phyloP scores from a whole-genome alignment of 1,284 basidiomycete species.

The Leccinum pseudoinsigne region DNA sequence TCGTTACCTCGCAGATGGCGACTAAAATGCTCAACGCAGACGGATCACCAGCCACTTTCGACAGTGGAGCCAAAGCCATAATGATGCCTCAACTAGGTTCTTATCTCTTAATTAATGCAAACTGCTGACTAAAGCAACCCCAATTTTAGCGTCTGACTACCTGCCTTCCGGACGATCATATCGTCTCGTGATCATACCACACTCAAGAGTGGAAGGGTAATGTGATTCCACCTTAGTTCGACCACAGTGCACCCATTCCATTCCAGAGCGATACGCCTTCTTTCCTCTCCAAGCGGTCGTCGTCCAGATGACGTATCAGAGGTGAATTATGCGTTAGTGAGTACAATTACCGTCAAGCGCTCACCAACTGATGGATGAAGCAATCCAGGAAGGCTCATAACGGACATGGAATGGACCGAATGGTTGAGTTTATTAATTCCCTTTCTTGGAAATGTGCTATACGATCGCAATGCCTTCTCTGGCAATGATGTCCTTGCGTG shows the following conservation, averaged over 20 bases:
- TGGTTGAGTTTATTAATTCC: background rate
- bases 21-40: constrained; percentile 64
- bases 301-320: constrained; percentile 13
- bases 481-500: constrained; percentile 44
- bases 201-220: constrained; percentile 32
- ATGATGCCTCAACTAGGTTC: constrained; percentile 65
- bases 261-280: constrained; percentile 31
- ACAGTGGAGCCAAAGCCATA: constrained; percentile 58
- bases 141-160: constrained; percentile 33
- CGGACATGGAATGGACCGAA: constrained; percentile 17
- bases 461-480: constrained; percentile 13
- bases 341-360: constrained; percentile 29
- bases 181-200: constrained; percentile 31
- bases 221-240: constrained; percentile 21
- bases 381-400: constrained; percentile 22
- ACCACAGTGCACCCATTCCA: constrained; percentile 14
- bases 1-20: constrained; percentile 66
- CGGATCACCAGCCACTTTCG: constrained; percentile 61
- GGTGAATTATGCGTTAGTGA: constrained; percentile 28
- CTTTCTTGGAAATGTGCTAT: constrained; percentile 17
- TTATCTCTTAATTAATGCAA: constrained; percentile 12
- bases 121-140: constrained; percentile 11
- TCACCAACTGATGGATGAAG: constrained; percentile 13
- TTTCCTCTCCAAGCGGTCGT: constrained; percentile 30
- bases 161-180: constrained; percentile 37